These are phyloP conservation scores for Iris pallida DNA, from an alignment of 116 monocot genomes.

Conservation along the genomic window DNA sequence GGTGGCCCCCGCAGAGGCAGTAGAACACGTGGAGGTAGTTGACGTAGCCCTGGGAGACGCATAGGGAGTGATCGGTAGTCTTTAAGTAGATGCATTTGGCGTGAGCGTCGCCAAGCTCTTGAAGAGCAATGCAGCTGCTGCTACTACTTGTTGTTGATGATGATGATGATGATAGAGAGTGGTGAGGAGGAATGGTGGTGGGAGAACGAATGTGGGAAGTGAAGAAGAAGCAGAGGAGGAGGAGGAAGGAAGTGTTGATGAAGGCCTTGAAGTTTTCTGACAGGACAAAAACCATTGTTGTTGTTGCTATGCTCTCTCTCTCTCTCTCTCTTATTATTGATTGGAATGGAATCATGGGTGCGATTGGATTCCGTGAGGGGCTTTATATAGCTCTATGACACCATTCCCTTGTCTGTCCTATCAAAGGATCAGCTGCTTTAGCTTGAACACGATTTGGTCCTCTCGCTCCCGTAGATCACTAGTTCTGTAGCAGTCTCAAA, in stretches of 20 bases:
- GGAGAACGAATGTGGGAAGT: slow-evolving; percentile 31
- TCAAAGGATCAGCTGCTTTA: no score
- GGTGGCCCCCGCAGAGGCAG: slow-evolving; percentile 16
- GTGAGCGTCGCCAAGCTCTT: slow-evolving; percentile 12
- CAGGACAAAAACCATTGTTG: slow-evolving; percentile 9
- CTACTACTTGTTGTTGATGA: not conserved
- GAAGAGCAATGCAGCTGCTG: slow-evolving; percentile 17
- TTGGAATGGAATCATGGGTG: no score
- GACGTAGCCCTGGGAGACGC: slow-evolving; percentile 28
- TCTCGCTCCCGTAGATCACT: no score
- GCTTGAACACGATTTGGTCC: no score
- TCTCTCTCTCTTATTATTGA: no score
- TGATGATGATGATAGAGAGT: not conserved
- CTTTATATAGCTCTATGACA: no score
- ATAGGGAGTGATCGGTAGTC: not conserved
- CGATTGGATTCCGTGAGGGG: no score
- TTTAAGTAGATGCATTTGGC: slow-evolving; percentile 27
- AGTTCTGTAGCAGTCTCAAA: no score
- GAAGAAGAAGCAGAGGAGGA: slow-evolving; percentile 39
- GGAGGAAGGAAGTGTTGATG: slow-evolving; percentile 25
- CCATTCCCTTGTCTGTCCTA: no score
- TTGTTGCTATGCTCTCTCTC: no score
- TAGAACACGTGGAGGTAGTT: slow-evolving; percentile 41
- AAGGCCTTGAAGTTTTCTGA: slow-evolving; percentile 16
- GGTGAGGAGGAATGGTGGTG: slow-evolving; percentile 5